phyloP scores from a whole-genome alignment of 768 basidiomycete species.

The Leccinum barrowsii region DNA sequence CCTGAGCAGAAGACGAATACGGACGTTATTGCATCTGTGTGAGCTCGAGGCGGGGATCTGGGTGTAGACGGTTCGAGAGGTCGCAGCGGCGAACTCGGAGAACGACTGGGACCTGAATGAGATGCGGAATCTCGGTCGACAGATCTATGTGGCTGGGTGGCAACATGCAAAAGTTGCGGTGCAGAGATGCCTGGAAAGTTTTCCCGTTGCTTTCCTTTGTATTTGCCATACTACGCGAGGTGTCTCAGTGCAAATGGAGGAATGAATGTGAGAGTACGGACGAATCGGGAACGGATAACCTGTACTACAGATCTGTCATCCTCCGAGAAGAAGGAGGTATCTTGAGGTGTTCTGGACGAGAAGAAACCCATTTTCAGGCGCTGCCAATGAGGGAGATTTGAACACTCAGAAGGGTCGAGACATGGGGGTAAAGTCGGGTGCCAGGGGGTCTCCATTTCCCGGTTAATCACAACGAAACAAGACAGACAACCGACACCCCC shows the following conservation, averaged over 20 bases:
- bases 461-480: constrained; percentile 4
- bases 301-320: constrained; percentile 48
- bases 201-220: constrained; percentile 56
- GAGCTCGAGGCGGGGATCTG: constrained; percentile 24
- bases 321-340: constrained; percentile 14
- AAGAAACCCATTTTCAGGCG: constrained; percentile 31
- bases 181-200: constrained; percentile 30
- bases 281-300: constrained; percentile 61
- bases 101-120: constrained; percentile 12
- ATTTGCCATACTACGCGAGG: constrained; percentile 47
- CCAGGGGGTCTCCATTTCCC: constrained; percentile 18
- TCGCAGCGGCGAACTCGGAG: constrained; percentile 22
- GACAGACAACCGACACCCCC: constrained; percentile 28
- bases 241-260: constrained; percentile 9
- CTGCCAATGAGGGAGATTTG: neutral
- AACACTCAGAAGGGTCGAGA: neutral
- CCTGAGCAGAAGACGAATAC: constrained; percentile 21
- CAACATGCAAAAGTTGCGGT: constrained; percentile 30
- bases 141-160: constrained; percentile 19
- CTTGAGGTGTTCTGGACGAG: constrained; percentile 22
- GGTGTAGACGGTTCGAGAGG: constrained; percentile 22
- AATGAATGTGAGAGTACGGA: constrained; percentile 35
- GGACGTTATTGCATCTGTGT: constrained; percentile 56
- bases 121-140: constrained; percentile 16
- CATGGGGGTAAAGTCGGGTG: constrained; percentile 17